A percentile compares a stretch with the other conserved stretches of the same genome.
These are phyloP conservation scores for Colletotrichum musae DNA, from an alignment of 2,329 filamentous ascomycete genomes.

Conservation along the genomic window DNA sequence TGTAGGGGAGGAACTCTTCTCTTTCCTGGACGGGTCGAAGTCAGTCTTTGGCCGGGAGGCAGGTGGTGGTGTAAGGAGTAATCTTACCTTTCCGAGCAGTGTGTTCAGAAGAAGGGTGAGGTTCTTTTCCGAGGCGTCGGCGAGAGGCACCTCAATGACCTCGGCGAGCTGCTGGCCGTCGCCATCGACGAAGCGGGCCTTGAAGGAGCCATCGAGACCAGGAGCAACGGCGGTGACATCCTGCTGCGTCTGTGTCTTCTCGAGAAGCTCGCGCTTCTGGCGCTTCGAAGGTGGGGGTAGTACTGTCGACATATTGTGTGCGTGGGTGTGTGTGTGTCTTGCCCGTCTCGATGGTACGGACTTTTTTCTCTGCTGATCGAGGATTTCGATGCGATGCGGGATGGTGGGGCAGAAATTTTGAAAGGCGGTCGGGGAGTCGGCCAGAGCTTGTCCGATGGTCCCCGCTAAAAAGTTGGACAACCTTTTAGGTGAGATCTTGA, in stretches of 20 bases:
- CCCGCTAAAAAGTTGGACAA: neutral
- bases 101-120: constrained; percentile 90
- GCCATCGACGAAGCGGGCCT: constrained; percentile 90
- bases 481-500: too few relatives aligned
- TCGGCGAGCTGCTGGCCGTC: constrained; percentile 80
- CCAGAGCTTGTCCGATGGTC: constrained; percentile 31
- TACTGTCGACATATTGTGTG: constrained; percentile 79
- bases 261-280: constrained; percentile 82
- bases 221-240: constrained; percentile 79
- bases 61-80: constrained; percentile 41
- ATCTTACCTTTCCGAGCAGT: constrained; percentile 78
- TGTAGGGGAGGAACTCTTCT: constrained; percentile 73
- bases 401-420: constrained; percentile 42
- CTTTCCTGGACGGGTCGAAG: constrained; percentile 55
- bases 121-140: constrained; percentile 90
- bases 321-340: neutral
- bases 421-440: constrained; percentile 24
- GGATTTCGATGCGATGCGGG: constrained; percentile 40
- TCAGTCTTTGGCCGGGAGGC: neutral
- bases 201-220: constrained; percentile 80
- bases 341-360: constrained; percentile 6
- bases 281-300: constrained; percentile 90
- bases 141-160: constrained; percentile 81
- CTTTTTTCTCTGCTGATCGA: constrained; percentile 30
- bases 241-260: constrained; percentile 81